Evolutionary conservation across 140 eudicot species (phyloP), one percentile per base, ranked within the genome.

Genomic region (Ambrosia hybrid): DNA sequence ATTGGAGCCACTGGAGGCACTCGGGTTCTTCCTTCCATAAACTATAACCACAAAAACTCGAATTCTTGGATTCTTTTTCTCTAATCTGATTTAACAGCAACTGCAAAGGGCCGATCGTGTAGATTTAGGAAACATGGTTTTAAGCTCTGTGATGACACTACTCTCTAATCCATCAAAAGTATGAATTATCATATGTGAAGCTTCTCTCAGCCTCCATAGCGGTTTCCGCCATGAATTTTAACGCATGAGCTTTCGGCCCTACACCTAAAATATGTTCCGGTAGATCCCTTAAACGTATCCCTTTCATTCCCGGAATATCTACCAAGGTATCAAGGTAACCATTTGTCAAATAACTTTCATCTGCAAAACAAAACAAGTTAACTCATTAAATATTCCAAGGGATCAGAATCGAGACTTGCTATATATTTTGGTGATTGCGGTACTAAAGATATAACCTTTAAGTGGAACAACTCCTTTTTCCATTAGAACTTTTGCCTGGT

Each of bases 11-110:
- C 4, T 76, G 36, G 30, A 76, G 0, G 10, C 82, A 81, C 26
- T 65, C 68, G 3, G 78, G 59, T 59, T 81, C 85, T 59, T 81
- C 85, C 14, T 67, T 67, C 79, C 85, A 67, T 71, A 81, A 57
- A 61, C 77, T 76, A 41, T 65, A 76, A 3, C 81, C 79, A 15
- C 12, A 46, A n/a, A 38, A 71, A 30, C 41, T 26, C 10, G 39
- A 51, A 5, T 49, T 64, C 21, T 36, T 13, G 34, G 30, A 12
- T 59, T 59, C 56, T 8, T 46, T 57, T 72, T 34, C 56, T 48
- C 1, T 7, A 3, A 76, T 17, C 43, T 51, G 48, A 51, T 70
- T 77, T 64, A 62, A 13, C 59, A 72, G 75, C 39, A 66, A 59
- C 8, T 79, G 75, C 2, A 72, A 39, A 13, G 83, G 83, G 6